Base-by-base conservation (phyloP, 345 rosid genomes). In the Balakata baccata region DNA sequence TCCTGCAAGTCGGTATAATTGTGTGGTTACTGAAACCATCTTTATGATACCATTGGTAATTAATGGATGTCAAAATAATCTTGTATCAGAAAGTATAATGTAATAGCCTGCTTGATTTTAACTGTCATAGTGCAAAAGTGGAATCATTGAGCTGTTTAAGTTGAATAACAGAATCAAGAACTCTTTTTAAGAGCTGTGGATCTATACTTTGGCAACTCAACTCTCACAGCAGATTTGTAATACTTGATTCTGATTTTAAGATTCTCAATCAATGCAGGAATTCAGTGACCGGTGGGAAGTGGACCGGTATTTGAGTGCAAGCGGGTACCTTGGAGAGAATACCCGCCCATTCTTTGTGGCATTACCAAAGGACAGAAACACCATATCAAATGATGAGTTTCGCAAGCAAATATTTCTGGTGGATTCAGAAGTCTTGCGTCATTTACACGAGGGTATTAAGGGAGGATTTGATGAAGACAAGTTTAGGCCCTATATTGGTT, bases 381-480 rank as follows among this genome's bases (percentile, higher is more conserved):
- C 89, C 11, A 58, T 88, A 64, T 89, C 98, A 41, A 94, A 94
- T 69, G 98, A 94, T 69, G 98, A 92, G 70, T 94, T 92, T 77
- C 97, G 96, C 52, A 62, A 84, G 75, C 98, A 94, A 73, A 92
- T 94, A 77, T 81, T 90, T 74, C 91, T 85, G 74, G 98, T 94
- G 72, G 98, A 94, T 70, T 45, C 76, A 0, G 97, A 92, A 60
- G 86, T 94, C 54, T 16, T 87, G 52, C 83, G 78, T 61, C 94
- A 94, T 80, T 82, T 94, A 61, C 87, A 86, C n/a, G 96, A 94
- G 6, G 95, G 91, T 51, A 75, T 94, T 45, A 81, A 86, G 43
- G 98, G 98, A 81, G 98, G 98, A 66, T 94, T 89, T 68, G 98
- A 94, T 79, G 98, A 94, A 86, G 97, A 89, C 25, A 94, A 92